Evolutionary conservation across 805 yeast species (phyloP).

Genomic region (Saturnispora silvae): DNA sequence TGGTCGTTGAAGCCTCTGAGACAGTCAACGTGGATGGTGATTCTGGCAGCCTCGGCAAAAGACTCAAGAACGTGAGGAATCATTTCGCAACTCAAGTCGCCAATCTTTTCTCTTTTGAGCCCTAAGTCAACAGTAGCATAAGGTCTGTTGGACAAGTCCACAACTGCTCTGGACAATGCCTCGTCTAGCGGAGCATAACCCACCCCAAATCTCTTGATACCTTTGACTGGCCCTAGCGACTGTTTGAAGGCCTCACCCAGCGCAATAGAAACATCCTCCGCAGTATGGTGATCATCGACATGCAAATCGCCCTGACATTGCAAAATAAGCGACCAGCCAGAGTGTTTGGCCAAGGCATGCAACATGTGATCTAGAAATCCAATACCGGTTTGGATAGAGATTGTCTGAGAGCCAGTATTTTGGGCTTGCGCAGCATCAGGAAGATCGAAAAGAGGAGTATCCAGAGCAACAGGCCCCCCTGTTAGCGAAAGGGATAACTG

Average conservation of each 20-base stretch:
- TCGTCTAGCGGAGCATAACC: conserved; percentile 97
- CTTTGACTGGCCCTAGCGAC: conserved; percentile 82
- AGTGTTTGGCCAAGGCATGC: conserved; percentile 92
- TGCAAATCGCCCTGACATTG: conserved; percentile 92
- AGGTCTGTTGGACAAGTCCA: conserved; percentile 89
- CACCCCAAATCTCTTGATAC: conserved; percentile 84
- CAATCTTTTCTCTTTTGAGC: conserved; percentile 83
- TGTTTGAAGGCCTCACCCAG: conserved; percentile 80
- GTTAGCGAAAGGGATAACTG: conserved; percentile 75
- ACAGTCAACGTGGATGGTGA: conserved; percentile 92
- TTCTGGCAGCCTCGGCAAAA: conserved; percentile 84
- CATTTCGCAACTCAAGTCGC: conserved; percentile 91
- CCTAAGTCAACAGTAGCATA: conserved; percentile 85
- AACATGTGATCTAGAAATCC: conserved; percentile 97
- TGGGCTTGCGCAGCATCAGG: conserved; percentile 15
- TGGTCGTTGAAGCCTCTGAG: conserved; percentile 91
- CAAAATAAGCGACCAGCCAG: conserved; percentile 88
- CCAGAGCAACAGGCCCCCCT: conserved; percentile 66
- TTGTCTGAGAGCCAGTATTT: conserved; percentile 58
- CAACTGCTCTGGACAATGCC: conserved; percentile 92
- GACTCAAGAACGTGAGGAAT: conserved; percentile 94
- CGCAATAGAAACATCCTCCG: conserved; percentile 93
- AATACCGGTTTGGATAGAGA: conserved; percentile 79
- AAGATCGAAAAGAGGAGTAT: conserved; percentile 43
- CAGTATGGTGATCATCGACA: conserved; percentile 94